Base-by-base conservation (phyloP, 2,329 filamentous ascomycete species). In the Talaromyces pinophilus region DNA sequence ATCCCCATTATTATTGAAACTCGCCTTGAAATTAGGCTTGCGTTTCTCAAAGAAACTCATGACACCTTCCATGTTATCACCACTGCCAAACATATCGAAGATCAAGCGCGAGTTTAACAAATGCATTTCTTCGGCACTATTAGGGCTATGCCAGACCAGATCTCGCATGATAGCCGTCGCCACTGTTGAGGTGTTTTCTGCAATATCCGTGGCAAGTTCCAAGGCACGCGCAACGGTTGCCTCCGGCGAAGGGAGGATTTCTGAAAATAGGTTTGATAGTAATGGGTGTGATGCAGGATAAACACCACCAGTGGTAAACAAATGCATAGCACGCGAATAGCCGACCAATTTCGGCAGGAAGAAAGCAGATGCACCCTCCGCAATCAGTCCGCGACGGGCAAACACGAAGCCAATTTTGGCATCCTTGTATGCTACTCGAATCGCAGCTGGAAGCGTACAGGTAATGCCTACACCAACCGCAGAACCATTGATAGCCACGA, bases 361-460 rank as follows among this genome's bases (percentile, higher is more conserved):
- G 77, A 85, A 93, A 8, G 86, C 88, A 61, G 84, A 87, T 73
- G 86, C 89, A 0, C 88, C 90, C 77, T 93, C 91, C 85, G 91
- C 89, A 67, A 87, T 83, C 72, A 93, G 82, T 0, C 90, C 90
- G 52, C 90, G 83, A 30, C 89, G 85, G 28, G 85, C 83, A 76
- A 93, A 93, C 19, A 92, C 89, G 74, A 92, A 91, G 62, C 90
- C 90, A 69, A 92, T 85, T 73, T 90, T 90, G 1, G 89, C 88
- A 11, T 80, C 77, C 48, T 79, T 74, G 69, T 85, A 86, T 48
- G 81, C 86, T 68, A 89, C 79, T 50, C 85, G 81, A 63, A 87
- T 86, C 38, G 81, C 82, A 73, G 85, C 84, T 22, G 85, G 84
- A 13, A 87, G 79, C 0, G 83, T 84, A 83, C 86, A 85, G 46